Base-by-base conservation (phyloP, 106 monocot species). In the Dendrobium chrysotoxum region DNA sequence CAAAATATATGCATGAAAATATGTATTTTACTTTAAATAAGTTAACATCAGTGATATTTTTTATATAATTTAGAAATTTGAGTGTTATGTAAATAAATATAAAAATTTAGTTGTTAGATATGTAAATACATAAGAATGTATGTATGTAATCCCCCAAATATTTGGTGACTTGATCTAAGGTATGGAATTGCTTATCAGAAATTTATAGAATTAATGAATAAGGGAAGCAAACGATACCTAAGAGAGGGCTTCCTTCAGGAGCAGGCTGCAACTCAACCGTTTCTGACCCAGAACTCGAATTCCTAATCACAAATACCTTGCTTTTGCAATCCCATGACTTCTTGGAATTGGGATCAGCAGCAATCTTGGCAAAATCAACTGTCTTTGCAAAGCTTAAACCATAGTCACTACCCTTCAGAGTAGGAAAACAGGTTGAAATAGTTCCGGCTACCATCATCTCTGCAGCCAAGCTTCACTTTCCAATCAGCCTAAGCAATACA, bases 241-340 rank as follows among this genome's bases (percentile, higher is more conserved):
- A 87, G 35, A 99, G 93, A 66, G 95, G 93, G 72, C 91, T 99
- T 85, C 99, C 93, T 70, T 95, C 88, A 13, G 95, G 90, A 77
- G 91, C 86, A 17, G 91, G 90, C 80, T 87, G 80, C 70, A 99
- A 41, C 77, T 99, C 88, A 17, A 85, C 86, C 6, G 87, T 95
- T 45, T 95, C 98, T 15, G 95, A 89, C 16, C 92, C 94, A 15
- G 98, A 85, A 80, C 78, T 86, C 28, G 92, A 85, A 74, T 78
- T 89, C 54, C 78, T 80, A 7, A 90, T 80, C 77, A 80, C 75
- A 12, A 77, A 70, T 11, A 75, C 45, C 78, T 75, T 83, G 42
- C 28, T 72, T 38, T 79, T 92, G 15, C 55, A 77, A 10, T 53
- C 70, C 30, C 61, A 82, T 15, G 72, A 64, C 65, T 81, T 84